Evolutionary conservation across 192 early-diverging fungal genomes (phyloP).

Genomic region (Ambispora gerdemannii): DNA sequence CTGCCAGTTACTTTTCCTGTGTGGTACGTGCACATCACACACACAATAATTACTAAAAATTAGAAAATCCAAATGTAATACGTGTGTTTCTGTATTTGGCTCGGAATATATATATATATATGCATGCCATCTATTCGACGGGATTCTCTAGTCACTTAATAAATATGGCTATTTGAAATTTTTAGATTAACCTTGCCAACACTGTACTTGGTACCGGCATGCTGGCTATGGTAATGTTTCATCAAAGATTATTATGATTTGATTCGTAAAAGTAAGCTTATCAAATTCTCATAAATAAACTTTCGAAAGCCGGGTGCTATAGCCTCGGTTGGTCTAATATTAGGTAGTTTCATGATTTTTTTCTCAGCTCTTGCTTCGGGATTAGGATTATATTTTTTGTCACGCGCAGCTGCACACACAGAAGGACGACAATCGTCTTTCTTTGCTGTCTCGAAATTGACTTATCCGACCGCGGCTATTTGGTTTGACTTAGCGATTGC

Average conservation of each 20-base stretch:
- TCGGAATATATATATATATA: neutral
- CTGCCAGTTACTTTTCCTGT: conserved; percentile 12
- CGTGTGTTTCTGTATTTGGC: neutral
- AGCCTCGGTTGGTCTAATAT: conserved; percentile 74
- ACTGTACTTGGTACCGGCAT: conserved; percentile 97
- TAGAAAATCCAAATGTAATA: neutral
- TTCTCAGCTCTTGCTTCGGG: conserved; percentile 71
- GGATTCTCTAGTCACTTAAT: neutral
- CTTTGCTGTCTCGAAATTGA: conserved; percentile 84
- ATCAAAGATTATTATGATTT: neutral
- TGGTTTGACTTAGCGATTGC: conserved; percentile 96
- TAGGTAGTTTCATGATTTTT: conserved; percentile 79
- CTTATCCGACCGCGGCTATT: conserved; percentile 84
- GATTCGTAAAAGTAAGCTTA: neutral
- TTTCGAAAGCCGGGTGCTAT: conserved; percentile 72
- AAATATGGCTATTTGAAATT: neutral
- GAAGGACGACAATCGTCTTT: conserved; percentile 81
- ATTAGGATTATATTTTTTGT: conserved; percentile 83
- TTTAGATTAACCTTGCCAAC: conserved; percentile 82
- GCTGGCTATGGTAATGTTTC: conserved; percentile 86
- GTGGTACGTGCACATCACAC: conserved; percentile 1
- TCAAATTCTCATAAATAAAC: neutral
- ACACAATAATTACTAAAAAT: neutral
- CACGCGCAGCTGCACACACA: conserved; percentile 70
- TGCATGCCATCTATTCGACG: neutral